Evolutionary conservation across 257 asterid species (phyloP).

Genomic region (Nicotiana noctiflora): DNA sequence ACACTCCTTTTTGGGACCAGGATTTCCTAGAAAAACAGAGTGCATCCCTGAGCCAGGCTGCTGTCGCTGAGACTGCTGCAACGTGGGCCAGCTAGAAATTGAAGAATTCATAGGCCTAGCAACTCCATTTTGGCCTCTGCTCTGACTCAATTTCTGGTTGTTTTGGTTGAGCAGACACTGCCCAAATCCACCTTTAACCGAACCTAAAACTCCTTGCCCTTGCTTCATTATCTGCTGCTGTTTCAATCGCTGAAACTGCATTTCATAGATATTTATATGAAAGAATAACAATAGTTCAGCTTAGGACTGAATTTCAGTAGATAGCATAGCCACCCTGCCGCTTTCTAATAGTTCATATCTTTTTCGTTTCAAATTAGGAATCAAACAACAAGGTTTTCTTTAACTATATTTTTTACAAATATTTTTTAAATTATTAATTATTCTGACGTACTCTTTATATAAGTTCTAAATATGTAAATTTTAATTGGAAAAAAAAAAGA

Average conservation of each 20-base stretch:
- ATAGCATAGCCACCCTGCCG: too few species aligned
- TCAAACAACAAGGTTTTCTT: too few species aligned
- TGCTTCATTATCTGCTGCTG: slow-evolving; percentile 33
- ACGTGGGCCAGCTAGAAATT: slow-evolving; percentile 35
- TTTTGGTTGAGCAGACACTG: slow-evolving; percentile 18
- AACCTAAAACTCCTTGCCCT: slow-evolving; percentile 2
- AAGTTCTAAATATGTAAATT: too few species aligned
- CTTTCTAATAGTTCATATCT: too few species aligned
- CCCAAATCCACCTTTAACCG: slow-evolving; percentile 13
- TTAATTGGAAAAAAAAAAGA: too few species aligned
- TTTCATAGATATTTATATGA: too few species aligned
- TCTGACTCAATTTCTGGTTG: slow-evolving; percentile 23
- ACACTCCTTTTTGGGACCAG: slow-evolving; percentile 39
- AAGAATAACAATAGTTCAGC: too few species aligned
- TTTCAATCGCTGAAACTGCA: slow-evolving; percentile 32
- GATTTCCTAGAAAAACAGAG: slow-evolving; percentile 39
- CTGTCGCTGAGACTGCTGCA: slow-evolving; percentile 31
- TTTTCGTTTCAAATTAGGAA: too few species aligned
- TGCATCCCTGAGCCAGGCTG: slow-evolving; percentile 35
- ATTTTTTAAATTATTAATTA: too few species aligned
- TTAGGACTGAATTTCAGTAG: too few species aligned
- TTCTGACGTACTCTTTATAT: too few species aligned
- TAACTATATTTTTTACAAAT: too few species aligned
- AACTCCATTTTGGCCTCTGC: slow-evolving; percentile 15
- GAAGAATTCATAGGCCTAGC: slow-evolving; percentile 18